Conservation (phyloP, 805 yeast genomes). For the Tanozyma kutaoensis region DNA sequence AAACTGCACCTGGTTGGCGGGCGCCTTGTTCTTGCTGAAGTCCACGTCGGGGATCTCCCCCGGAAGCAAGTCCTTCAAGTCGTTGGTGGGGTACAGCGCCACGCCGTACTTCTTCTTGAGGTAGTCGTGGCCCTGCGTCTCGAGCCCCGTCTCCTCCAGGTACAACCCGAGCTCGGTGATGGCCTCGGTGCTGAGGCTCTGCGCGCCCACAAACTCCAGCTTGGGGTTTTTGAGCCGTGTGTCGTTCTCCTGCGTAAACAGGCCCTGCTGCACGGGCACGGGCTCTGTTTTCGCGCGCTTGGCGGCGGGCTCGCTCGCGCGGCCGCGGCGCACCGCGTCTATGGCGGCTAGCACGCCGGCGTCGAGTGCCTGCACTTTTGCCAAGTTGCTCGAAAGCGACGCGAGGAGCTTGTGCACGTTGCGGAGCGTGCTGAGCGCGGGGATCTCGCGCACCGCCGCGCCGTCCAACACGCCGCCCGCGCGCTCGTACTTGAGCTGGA, state of each 20-base stretch:
- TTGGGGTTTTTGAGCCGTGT: slow-evolving; percentile 57
- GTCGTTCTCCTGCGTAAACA: slow-evolving; percentile 38
- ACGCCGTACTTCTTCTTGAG: slow-evolving; percentile 73
- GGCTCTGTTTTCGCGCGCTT: slow-evolving; percentile 15
- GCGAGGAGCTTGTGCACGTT: slow-evolving; percentile 31
- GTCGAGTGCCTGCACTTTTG: neutral
- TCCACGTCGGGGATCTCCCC: slow-evolving; percentile 84
- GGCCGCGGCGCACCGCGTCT: no score
- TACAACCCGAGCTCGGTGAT: slow-evolving; percentile 49
- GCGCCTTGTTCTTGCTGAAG: slow-evolving; percentile 61
- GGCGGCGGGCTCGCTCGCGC: no score
- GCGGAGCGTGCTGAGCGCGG: slow-evolving; percentile 28
- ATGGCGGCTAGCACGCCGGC: neutral
- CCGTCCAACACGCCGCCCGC: slow-evolving; percentile 53
- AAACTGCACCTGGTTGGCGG: slow-evolving; percentile 81
- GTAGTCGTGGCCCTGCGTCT: slow-evolving; percentile 61
- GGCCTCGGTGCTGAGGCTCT: slow-evolving; percentile 54
- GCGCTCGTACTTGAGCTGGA: slow-evolving; percentile 42
- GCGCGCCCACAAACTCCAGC: slow-evolving; percentile 61
- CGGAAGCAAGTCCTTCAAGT: slow-evolving; percentile 63
- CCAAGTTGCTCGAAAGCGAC: slow-evolving; percentile 24
- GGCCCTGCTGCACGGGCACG: slow-evolving; percentile 30
- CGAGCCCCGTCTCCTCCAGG: slow-evolving; percentile 48
- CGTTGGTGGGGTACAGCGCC: slow-evolving; percentile 75
- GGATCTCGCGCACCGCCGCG: slow-evolving; percentile 28